phyloP scores from a whole-genome alignment of 2,329 filamentous ascomycete species.

The Cercospora nicotianae region DNA sequence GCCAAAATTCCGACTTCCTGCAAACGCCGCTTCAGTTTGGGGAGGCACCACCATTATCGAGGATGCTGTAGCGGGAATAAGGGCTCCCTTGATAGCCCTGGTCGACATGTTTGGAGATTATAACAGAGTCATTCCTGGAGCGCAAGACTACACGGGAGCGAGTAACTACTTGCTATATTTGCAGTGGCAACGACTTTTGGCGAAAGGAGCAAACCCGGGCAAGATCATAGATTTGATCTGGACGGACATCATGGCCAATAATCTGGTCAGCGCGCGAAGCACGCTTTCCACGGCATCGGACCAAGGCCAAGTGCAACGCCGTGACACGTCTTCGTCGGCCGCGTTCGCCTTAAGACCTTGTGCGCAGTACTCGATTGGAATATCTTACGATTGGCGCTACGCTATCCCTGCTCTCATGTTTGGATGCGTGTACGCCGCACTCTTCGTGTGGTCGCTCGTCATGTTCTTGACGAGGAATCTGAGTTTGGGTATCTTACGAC shows the following conservation, averaged over 20 bases:
- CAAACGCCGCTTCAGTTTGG: neutral
- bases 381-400: slow-evolving; percentile 18
- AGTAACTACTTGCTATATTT: slow-evolving; percentile 14
- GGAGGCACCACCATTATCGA: neutral
- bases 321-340: neutral
- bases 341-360: neutral
- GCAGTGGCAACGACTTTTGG: slow-evolving; percentile 12
- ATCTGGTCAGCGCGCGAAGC: slow-evolving; percentile 9
- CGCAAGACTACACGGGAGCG: slow-evolving; percentile 11
- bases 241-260: slow-evolving; percentile 19
- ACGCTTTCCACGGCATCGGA: neutral
- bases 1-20: slow-evolving; percentile 11
- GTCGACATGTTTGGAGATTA: neutral
- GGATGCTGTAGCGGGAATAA: slow-evolving; percentile 9
- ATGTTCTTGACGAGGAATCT: slow-evolving; percentile 10
- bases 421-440: neutral
- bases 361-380: slow-evolving; percentile 1
- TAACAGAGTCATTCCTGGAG: neutral
- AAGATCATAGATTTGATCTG: slow-evolving; percentile 15
- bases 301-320: neutral
- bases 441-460: slow-evolving; percentile 1
- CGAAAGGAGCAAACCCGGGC: neutral
- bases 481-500: neutral
- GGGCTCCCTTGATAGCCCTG: slow-evolving; percentile 9
- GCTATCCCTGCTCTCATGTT: slow-evolving; percentile 18